phyloP scores from a whole-genome alignment of 371 early-diverging fungal genomes.

The Mortierella sp. region DNA sequence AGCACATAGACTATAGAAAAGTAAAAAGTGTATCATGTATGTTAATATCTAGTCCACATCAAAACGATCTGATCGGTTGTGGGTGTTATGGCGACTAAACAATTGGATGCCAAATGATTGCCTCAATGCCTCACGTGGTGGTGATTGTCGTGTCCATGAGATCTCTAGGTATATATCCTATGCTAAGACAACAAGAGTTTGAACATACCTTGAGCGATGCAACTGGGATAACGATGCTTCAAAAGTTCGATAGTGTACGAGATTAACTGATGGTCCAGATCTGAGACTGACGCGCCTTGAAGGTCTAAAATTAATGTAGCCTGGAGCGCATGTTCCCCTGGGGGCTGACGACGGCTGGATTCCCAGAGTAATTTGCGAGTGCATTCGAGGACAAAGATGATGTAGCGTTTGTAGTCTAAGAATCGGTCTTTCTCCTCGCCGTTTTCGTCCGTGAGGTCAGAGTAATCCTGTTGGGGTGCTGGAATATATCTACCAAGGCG shows the following conservation, averaged over 20 bases:
- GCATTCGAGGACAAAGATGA: constrained; percentile 52
- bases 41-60: neutral
- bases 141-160: too few relatives aligned
- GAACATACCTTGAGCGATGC: constrained; percentile 51
- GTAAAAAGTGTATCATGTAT: neutral
- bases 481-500: constrained; percentile 46
- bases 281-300: constrained; percentile 47
- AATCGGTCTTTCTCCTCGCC: constrained; percentile 39
- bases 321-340: constrained; percentile 47
- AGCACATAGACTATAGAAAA: constrained; percentile 51
- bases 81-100: too few relatives aligned
- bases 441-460: constrained; percentile 3
- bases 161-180: too few relatives aligned
- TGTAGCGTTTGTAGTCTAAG: constrained; percentile 46
- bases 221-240: constrained; percentile 55
- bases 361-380: constrained; percentile 54
- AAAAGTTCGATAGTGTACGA: constrained; percentile 50
- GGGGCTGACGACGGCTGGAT: constrained; percentile 46
- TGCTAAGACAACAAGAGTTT: neutral
- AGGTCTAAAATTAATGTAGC: constrained; percentile 50
- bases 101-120: too few relatives aligned
- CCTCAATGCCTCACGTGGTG: too few relatives aligned
- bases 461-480: constrained; percentile 33
- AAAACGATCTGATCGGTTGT: too few relatives aligned
- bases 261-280: constrained; percentile 50